Evolutionary conservation across 2,329 filamentous ascomycete species (phyloP), one percentile per base, ranked within the genome.

Genomic region (Trichothecium sympodiale): DNA sequence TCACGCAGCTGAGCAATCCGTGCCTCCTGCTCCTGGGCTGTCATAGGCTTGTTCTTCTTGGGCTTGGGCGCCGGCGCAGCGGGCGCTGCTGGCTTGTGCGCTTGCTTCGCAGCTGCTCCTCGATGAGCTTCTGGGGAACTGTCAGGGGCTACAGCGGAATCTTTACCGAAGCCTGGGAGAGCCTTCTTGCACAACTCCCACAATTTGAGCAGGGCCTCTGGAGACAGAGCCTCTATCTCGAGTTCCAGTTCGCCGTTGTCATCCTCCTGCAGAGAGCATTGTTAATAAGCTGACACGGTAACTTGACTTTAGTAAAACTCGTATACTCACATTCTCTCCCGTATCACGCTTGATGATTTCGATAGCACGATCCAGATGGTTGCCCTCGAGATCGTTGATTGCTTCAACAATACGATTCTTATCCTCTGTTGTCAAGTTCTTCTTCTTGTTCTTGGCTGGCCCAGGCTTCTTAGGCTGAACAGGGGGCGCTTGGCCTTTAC

Each of bases 401-500:
- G 83, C 83, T 39, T 81, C 80, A 2, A 86, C 89, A 39, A 98
- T 93, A 45, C 88, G 76, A 39, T 91, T 85, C 65, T 96, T 96
- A 60, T 98, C 87, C 4, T 80, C 69, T 40, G 76, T 80, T 31
- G 86, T 76, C 50, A 83, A 74, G 36, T 71, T 71, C 51, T 58
- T 63, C 49, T 62, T 64, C 5, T 52, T 37, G 48, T 71, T 71
- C 54, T 75, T 65, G 39, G 53, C 50, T 26, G 53, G 51, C 25
- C 53, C 48, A 9, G 53, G 40, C 39, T 62, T 62, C 48, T 60
- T 62, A 4, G 56, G 43, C 20, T 25, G 20, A 10, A 10, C 20
- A 10, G 6, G 6, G 20, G 20, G 20, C 20, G 10, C 6, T 25
- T 16, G 52, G 10, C 20, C 20, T 10, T 25, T 25, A 25, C 20